Base-by-base conservation (phyloP, 2,329 filamentous ascomycete species). In the Aspergillus tanneri region DNA sequence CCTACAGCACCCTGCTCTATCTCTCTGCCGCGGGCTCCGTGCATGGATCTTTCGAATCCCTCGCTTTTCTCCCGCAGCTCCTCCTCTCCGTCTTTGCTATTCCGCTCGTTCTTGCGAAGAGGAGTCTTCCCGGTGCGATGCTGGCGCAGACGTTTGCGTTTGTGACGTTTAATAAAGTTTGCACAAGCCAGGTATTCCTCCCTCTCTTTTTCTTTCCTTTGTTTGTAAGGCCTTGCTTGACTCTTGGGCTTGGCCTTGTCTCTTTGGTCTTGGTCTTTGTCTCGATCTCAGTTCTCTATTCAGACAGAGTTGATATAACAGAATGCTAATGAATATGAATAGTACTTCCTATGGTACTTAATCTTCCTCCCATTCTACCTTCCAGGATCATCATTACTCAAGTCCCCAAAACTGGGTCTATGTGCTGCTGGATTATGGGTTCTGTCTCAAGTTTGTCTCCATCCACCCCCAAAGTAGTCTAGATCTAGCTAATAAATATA, bases 321-420 rank as follows among this genome's bases (percentile, higher is more conserved):
- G n/a, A 11, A 38, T 2, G 34, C 36, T 42, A 24, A 42, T 30
- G 39, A n/a, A n/a, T 3, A 6, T 16, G 10, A n/a, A 5, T 22
- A 96, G 90, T 99, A 99, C 69, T 99, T 99, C 69, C 81, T 99
- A 41, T 99, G 93, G 93, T 97, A 99, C 71, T 85, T 96, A 71
- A 83, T 96, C 56, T 88, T 99, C 59, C 76, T 97, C 2, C 93
- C 93, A 0, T 85, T 96, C 41, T 95, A 96, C 66, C 84, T 99
- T 0, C 90, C 92, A 0, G 73, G 73, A 28, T 96, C 91, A 0
- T 86, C 86, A 0, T 78, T 96, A 11, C 72, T 95, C 1, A 71
- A 67, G 4, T 76, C 72, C 2, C 82, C 82, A 0, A 62, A 63
- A 5, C 70, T 86, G 3, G 93, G 93, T 1, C 50, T 87, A 1